Percentiles rank a stretch among this genome's conserved stretches.
Evolutionary conservation across 2,329 filamentous ascomycete genomes (phyloP).

Genomic region (Talaromyces piceae): DNA sequence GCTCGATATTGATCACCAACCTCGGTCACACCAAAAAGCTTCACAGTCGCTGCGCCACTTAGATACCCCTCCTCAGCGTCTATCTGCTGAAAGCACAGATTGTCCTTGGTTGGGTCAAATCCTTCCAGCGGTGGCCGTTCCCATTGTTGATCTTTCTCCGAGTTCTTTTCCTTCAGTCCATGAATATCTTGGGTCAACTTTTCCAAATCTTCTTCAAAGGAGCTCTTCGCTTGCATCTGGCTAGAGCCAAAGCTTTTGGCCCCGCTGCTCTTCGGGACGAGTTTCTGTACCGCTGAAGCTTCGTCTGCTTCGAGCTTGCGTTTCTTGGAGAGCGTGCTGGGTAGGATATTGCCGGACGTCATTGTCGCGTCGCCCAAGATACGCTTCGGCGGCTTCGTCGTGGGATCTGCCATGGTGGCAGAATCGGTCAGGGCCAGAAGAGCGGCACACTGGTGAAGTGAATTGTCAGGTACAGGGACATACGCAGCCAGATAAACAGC

Average conservation of each 20-base stretch:
- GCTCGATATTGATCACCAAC: slow-evolving; percentile 32
- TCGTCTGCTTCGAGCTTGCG: slow-evolving; percentile 61
- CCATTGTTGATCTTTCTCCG: slow-evolving; percentile 93
- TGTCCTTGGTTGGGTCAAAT: slow-evolving; percentile 59
- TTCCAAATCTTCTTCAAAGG: slow-evolving; percentile 88
- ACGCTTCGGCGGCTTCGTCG: slow-evolving; percentile 58
- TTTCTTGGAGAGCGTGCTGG: slow-evolving; percentile 60
- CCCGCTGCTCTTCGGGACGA: slow-evolving; percentile 52
- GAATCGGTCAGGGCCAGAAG: neutral
- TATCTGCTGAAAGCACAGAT: slow-evolving; percentile 88
- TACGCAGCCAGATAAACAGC: neutral
- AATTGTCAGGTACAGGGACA: neutral
- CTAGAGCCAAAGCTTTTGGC: slow-evolving; percentile 56
- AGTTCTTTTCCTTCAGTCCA: slow-evolving; percentile 74
- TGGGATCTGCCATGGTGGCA: slow-evolving; percentile 33
- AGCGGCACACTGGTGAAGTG: neutral
- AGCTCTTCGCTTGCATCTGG: slow-evolving; percentile 66
- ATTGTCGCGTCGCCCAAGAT: slow-evolving; percentile 62
- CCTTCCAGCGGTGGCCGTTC: slow-evolving; percentile 55
- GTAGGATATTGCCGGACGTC: slow-evolving; percentile 53
- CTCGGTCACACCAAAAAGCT: slow-evolving; percentile 89
- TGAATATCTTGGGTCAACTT: slow-evolving; percentile 92
- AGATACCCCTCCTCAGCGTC: slow-evolving; percentile 86
- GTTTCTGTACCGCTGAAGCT: slow-evolving; percentile 48
- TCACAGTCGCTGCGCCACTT: slow-evolving; percentile 70